These are phyloP conservation scores for Ophiocytium majus DNA, from an alignment of 352 stramenopile genomes.

Conservation along the genomic window DNA sequence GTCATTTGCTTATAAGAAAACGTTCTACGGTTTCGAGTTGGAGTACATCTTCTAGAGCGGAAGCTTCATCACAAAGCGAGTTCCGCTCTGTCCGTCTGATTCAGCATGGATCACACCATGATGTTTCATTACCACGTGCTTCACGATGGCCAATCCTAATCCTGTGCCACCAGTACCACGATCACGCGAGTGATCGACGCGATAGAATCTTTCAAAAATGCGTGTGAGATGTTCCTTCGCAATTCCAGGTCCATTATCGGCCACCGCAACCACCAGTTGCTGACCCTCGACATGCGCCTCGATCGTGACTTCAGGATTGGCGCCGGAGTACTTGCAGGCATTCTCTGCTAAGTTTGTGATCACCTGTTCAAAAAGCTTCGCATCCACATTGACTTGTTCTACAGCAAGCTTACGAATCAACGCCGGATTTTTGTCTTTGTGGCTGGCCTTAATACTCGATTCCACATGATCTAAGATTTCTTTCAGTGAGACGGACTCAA, in stretches of 20 bases:
- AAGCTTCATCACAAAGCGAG: not conserved
- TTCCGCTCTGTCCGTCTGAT: not conserved
- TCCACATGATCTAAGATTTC: not conserved
- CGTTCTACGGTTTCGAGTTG: not conserved
- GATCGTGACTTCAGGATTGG: not conserved
- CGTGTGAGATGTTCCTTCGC: not conserved
- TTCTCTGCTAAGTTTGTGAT: not conserved
- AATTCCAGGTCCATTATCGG: constrained; percentile 4
- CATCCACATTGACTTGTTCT: not conserved
- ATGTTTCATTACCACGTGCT: not conserved
- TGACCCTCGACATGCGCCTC: not conserved
- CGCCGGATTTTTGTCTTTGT: not conserved
- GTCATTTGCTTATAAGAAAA: not conserved
- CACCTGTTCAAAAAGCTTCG: not conserved
- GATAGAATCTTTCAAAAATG: constrained; percentile 11
- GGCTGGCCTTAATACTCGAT: not conserved
- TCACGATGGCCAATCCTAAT: constrained; percentile 6
- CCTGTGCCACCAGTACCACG: not conserved
- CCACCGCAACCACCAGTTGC: not conserved
- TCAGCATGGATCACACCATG: not conserved
- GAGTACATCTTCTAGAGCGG: not conserved
- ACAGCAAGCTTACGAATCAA: not conserved
- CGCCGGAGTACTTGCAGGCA: constrained; percentile 8
- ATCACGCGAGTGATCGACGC: not conserved
- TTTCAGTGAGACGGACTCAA: not conserved